Conservation (phyloP, 441 rosid genomes). For the Sinapis alba region DNA sequence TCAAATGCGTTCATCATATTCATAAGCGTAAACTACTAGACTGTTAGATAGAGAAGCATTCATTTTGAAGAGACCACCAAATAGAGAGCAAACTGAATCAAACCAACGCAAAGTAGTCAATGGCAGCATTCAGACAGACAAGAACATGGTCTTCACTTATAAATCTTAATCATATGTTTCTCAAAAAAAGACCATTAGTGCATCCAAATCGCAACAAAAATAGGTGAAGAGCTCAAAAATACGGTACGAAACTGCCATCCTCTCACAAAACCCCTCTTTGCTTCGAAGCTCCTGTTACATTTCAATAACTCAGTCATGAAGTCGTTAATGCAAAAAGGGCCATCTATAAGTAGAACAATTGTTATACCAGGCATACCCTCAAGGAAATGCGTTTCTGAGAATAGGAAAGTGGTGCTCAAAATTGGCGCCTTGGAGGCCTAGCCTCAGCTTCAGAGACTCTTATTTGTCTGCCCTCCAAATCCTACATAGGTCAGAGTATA, state of each 20-base stretch:
- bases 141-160: slow-evolving; percentile 12
- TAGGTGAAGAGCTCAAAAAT: background rate
- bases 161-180: slow-evolving; percentile 14
- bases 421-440: slow-evolving; percentile 72
- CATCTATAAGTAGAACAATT: background rate
- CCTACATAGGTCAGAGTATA: slow-evolving; percentile 44
- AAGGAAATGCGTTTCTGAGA: slow-evolving; percentile 19
- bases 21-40: background rate
- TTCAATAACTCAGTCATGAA: slow-evolving; percentile 11
- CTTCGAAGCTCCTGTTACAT: slow-evolving; percentile 25
- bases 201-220: slow-evolving; percentile 18
- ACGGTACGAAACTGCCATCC: slow-evolving; percentile 3
- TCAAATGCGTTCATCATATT: background rate
- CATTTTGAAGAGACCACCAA: background rate
- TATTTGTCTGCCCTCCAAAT: slow-evolving; percentile 76
- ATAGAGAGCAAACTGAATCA: background rate
- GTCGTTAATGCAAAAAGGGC: background rate
- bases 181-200: slow-evolving; percentile 19
- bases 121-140: slow-evolving; percentile 23
- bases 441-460: slow-evolving; percentile 80
- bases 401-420: too few relatives aligned
- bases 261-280: slow-evolving; percentile 21
- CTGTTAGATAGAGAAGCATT: background rate
- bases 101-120: slow-evolving; percentile 27
- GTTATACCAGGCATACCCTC: slow-evolving; percentile 34